These are phyloP conservation scores for Vitis rupestris DNA, from an alignment of 164 flowering plant species.

Conservation along the genomic window DNA sequence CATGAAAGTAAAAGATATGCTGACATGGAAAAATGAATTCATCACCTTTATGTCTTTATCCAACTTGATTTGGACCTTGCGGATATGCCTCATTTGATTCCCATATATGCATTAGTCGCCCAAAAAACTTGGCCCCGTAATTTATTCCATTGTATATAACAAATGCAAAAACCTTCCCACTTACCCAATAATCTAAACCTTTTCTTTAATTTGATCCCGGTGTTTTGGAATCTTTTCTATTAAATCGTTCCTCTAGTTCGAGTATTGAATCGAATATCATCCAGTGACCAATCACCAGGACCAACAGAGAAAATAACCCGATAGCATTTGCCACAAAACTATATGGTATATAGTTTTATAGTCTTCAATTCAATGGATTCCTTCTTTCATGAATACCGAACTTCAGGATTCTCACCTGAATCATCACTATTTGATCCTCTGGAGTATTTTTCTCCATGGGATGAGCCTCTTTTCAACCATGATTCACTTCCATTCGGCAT, in stretches of 20 bases:
- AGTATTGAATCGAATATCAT: background rate
- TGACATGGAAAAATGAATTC: background rate
- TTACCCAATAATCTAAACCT: constrained; percentile 8
- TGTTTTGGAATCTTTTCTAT: background rate
- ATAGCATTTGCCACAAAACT: too few species aligned
- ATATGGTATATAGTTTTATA: too few species aligned
- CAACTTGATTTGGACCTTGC: constrained; percentile 8
- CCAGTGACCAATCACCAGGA: too few species aligned
- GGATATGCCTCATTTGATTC: constrained; percentile 26
- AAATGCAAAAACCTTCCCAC: constrained; percentile 1
- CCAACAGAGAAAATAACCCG: too few species aligned
- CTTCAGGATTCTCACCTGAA: constrained; percentile 17
- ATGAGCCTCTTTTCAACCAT: constrained; percentile 12
- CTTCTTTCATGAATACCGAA: background rate
- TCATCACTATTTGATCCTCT: constrained; percentile 9
- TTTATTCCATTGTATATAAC: too few species aligned
- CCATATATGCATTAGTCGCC: constrained; percentile 6
- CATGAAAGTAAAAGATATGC: background rate
- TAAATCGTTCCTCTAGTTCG: background rate
- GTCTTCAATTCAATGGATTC: constrained; percentile 13
- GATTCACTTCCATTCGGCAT: constrained; percentile 29
- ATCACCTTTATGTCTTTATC: background rate
- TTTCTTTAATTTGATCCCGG: background rate
- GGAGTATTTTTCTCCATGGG: constrained; percentile 20
- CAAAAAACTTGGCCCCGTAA: background rate